These are phyloP conservation scores for Myxozyma neotropica DNA, from an alignment of 805 yeast genomes.

Conservation along the genomic window DNA sequence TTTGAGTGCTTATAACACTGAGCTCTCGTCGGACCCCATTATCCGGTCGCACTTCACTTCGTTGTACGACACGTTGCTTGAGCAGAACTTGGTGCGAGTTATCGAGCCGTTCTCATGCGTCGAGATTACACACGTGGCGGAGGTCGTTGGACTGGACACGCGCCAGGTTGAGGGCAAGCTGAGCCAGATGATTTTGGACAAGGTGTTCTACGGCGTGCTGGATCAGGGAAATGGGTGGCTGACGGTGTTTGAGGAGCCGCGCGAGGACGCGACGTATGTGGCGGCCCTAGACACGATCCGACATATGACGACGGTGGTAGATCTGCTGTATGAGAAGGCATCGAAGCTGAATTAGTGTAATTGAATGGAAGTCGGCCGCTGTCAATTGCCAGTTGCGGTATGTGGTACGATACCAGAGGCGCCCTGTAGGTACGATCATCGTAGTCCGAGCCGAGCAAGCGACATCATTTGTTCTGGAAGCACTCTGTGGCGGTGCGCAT, in stretches of 20 bases:
- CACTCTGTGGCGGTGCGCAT: conserved; percentile 8
- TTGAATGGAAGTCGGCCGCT: neutral
- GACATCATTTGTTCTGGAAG: neutral
- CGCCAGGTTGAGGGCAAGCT: conserved; percentile 92
- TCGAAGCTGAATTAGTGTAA: conserved; percentile 25
- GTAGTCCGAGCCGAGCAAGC: no score
- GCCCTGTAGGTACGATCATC: no score
- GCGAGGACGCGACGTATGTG: conserved; percentile 83
- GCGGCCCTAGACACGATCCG: conserved; percentile 83
- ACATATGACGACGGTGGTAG: conserved; percentile 85
- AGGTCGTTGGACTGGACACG: conserved; percentile 81
- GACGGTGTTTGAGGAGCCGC: conserved; percentile 85
- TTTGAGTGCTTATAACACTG: conserved; percentile 63
- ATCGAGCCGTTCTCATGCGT: conserved; percentile 96
- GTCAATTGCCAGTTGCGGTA: no score
- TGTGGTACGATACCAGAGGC: no score
- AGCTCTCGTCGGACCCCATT: conserved; percentile 81
- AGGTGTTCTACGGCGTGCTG: conserved; percentile 91
- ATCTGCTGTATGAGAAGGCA: conserved; percentile 79
- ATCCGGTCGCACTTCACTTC: conserved; percentile 91
- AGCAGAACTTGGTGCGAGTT: conserved; percentile 89
- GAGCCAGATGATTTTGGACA: conserved; percentile 94
- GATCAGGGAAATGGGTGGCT: conserved; percentile 99
- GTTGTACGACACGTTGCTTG: conserved; percentile 87
- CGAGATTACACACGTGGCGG: conserved; percentile 87